Evolutionary conservation across 2,329 filamentous ascomycete genomes (phyloP).

Genomic region (Aspergillus fructus): DNA sequence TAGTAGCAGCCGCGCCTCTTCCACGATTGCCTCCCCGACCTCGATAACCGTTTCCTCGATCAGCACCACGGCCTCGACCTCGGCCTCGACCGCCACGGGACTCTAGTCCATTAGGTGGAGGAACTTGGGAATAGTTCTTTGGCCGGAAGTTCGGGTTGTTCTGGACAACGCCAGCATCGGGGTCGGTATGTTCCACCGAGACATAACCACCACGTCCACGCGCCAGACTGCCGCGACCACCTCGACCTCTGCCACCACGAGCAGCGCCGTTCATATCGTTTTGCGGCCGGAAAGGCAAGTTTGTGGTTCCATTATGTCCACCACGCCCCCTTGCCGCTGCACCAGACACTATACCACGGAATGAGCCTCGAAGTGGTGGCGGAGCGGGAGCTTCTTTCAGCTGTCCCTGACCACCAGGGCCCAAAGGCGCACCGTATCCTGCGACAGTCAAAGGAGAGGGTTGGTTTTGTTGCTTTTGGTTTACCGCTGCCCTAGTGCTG

Average conservation of each 20-base stretch:
- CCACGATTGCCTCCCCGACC: slow-evolving; percentile 29
- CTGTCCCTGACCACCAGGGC: slow-evolving; percentile 61
- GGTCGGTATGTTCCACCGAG: slow-evolving; percentile 48
- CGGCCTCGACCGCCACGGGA: slow-evolving; percentile 36
- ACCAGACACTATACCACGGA: slow-evolving; percentile 56
- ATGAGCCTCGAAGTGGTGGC: slow-evolving; percentile 58
- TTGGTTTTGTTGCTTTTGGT: slow-evolving; percentile 56
- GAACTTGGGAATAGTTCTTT: slow-evolving; percentile 53
- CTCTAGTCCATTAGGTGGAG: slow-evolving; percentile 46
- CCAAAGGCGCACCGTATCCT: slow-evolving; percentile 57
- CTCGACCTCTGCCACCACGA: slow-evolving; percentile 34
- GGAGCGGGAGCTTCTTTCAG: slow-evolving; percentile 57
- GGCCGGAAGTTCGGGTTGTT: slow-evolving; percentile 59
- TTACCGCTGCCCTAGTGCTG: slow-evolving; percentile 41
- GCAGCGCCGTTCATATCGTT: slow-evolving; percentile 16
- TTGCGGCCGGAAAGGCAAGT: slow-evolving; percentile 34
- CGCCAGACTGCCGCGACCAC: slow-evolving; percentile 30
- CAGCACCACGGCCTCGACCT: slow-evolving; percentile 23
- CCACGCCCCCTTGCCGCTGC: slow-evolving; percentile 30
- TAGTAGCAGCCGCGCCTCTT: slow-evolving; percentile 23
- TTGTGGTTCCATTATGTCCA: slow-evolving; percentile 24
- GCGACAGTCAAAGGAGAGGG: slow-evolving; percentile 54
- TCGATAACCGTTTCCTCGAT: slow-evolving; percentile 22
- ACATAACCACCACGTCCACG: slow-evolving; percentile 38
- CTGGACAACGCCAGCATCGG: slow-evolving; percentile 52